phyloP scores from a whole-genome alignment of 495 filamentous ascomycete genomes.

The Xylaria intraflava region DNA sequence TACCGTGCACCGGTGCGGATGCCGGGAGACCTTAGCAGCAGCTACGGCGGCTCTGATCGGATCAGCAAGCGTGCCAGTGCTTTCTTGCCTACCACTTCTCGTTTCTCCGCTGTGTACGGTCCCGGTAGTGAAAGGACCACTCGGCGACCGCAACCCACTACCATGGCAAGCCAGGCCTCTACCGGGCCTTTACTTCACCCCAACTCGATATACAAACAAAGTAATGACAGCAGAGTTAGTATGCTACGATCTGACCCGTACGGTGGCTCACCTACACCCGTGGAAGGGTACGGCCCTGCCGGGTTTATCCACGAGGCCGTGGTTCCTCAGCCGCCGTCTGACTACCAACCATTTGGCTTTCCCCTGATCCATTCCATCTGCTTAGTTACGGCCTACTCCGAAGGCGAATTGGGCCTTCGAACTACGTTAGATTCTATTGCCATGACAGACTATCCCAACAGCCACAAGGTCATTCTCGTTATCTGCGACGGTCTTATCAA shows the following conservation, averaged over 20 bases:
- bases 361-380: constrained; percentile 90
- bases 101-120: constrained; percentile 91
- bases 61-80: constrained; percentile 72
- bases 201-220: constrained; percentile 63
- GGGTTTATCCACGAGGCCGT: constrained; percentile 95
- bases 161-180: constrained; percentile 92
- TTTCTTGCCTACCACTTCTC: constrained; percentile 77
- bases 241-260: constrained; percentile 46
- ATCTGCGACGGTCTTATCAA: constrained; percentile 98
- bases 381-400: constrained; percentile 94
- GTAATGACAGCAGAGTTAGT: constrained; percentile 59
- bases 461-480: constrained; percentile 92
- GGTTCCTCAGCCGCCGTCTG: constrained; percentile 93
- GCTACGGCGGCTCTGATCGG: constrained; percentile 55
- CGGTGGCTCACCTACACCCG: constrained; percentile 50
- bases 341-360: constrained; percentile 94
- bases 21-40: constrained; percentile 56
- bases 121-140: constrained; percentile 43
- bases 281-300: constrained; percentile 72
- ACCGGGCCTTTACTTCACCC: constrained; percentile 69
- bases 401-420: constrained; percentile 85
- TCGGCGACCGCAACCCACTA: constrained; percentile 60
- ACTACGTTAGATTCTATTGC: constrained; percentile 95
- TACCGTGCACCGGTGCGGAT: constrained; percentile 82
- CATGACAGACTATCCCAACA: constrained; percentile 97